Evolutionary conservation across 257 asterid species (phyloP), one percentile per base, ranked within the genome.

Genomic region (Handroanthus guayacan): DNA sequence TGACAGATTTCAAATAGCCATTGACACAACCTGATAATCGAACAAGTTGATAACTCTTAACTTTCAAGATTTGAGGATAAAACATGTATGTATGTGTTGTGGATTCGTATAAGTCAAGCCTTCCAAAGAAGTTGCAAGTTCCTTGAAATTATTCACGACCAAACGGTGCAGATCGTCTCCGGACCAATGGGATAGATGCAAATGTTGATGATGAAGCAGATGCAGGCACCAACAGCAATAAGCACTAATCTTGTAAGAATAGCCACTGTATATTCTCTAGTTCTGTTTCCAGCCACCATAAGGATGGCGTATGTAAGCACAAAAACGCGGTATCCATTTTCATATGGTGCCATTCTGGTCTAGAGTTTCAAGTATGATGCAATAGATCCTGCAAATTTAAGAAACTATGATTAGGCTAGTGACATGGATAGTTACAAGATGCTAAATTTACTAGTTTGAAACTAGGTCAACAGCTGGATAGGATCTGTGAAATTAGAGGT

Each of bases 121-220:
- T 90, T 92, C 98, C 57, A 90, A 78, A 61, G 98, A 90, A 74
- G 78, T 64, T 18, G 98, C 97, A 38, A 92, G 87, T n/a, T 84
- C 91, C 1, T 52, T 57, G 39, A 92, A 90, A 73, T 90, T 92
- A 67, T 86, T 88, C 2, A 87, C 90, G 11, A 92, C 97, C 67
- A 90, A 77, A 56, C 85, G 71, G 81, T 92, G 97, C 63, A 92
- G 88, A 86, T 92, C 97, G 60, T 90, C 97, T 6, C 97, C 97
- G 2, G 97, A 85, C 97, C 97, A 90, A 92, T 89, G 34, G 98
- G 98, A 79, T 84, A 87, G 60, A 90, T 82, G 47, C 91, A 87
- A 48, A 87, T 83, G 78, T 92, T 92, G 13, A 92, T 78, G 44
- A 84, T 73, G 81, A 92, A 83, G 74, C 94, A 89, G 69, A 81